Base-by-base conservation (phyloP, 2,329 filamentous ascomycete species). In the Rugonectria rugulosa region DNA sequence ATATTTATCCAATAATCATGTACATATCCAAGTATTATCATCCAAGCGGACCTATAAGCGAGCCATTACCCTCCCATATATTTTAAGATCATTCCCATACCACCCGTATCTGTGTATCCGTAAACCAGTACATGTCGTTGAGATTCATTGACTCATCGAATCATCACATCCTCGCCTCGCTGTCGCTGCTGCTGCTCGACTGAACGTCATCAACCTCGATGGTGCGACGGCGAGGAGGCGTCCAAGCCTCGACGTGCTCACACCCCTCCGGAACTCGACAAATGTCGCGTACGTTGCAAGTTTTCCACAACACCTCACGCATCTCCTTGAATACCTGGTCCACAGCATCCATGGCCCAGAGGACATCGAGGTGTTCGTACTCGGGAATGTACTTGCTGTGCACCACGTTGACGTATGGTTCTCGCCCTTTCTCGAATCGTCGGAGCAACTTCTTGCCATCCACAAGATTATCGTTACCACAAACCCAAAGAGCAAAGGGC, bases 361-460 rank as follows among this genome's bases (percentile, higher is more conserved):
- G 86, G 2, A 97, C 91, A 74, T 97, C 94, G 5, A 98, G 81
- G 74, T 98, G 94, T 75, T 97, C 94, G 71, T 97, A 96, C 41
- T 89, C 91, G 3, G 91, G 86, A 37, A 97, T 89, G 19, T 96
- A 79, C 70, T 91, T 96, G 60, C 84, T 83, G 74, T 97, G 90
- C 5, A 97, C 90, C 5, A 97, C 77, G 32, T 83, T 79, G 8
- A 96, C 91, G 68, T 91, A 81, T 2, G 94, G 94, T 72, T 98
- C 94, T 21, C 90, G 81, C 0, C 89, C 90, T 36, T 83, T 82
- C 65, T 90, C 83, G 61, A 97, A 90, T 2, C 94, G 82, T 17
- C 84, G 80, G 3, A 97, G 77, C 8, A 97, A 79, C 49, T 87
- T 85, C 15, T 81, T 75, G 0, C 94, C 94, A 71, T 97, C 92